phyloP scores from a whole-genome alignment of 352 stramenopile genomes.

The Pythium sp. region DNA sequence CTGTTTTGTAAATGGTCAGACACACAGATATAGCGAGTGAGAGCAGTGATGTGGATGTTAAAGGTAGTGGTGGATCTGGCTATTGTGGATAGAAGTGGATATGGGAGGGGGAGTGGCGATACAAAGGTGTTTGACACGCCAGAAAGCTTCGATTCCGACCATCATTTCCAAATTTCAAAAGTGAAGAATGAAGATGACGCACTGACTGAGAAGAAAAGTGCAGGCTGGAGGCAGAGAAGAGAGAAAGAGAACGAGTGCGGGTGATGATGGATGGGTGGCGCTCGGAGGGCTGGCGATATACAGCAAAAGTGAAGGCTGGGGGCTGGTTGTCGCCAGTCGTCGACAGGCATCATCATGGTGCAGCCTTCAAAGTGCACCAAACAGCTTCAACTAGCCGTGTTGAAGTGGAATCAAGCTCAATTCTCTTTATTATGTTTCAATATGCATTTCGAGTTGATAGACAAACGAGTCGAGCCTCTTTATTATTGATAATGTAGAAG shows the following conservation, averaged over 20 bases:
- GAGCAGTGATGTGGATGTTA: background rate
- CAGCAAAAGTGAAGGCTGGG: background rate
- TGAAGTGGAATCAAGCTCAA: background rate
- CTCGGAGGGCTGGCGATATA: background rate
- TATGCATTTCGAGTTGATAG: no score
- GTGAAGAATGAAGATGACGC: background rate
- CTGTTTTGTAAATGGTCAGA: background rate
- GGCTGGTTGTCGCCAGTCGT: background rate
- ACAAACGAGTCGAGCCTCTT: background rate
- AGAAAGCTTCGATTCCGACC: background rate
- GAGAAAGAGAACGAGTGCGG: background rate
- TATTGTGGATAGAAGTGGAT: no score
- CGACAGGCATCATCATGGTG: background rate
- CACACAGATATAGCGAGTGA: background rate
- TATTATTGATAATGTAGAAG: background rate
- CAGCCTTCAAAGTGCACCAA: no score
- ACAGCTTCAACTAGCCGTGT: no score
- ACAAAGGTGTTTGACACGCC: background rate
- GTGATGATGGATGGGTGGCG: background rate
- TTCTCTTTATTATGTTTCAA: no score
- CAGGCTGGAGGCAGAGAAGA: background rate
- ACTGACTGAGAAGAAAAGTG: background rate
- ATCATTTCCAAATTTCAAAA: background rate
- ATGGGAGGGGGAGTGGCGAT: no score
- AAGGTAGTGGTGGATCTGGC: background rate